Base-by-base conservation (phyloP, 2,329 filamentous ascomycete species). In the Lachnellula cervina region DNA sequence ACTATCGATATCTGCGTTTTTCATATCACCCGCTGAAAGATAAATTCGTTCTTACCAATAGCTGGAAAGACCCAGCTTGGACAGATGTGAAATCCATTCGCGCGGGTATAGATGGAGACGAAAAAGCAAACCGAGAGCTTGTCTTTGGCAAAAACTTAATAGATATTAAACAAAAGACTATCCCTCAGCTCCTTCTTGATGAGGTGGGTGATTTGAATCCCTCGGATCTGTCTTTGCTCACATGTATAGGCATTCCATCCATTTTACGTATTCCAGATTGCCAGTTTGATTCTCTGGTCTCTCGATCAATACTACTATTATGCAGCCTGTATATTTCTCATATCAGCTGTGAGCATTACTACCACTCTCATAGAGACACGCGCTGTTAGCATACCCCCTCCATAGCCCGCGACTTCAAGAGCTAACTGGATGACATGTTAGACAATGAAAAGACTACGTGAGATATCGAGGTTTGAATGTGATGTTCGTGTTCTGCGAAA, bases 261-360 rank as follows among this genome's bases (percentile, higher is more conserved):
- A 0, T 99, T 99, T 71, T 99, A 99, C 70, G 88, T 99, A 54
- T 99, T 99, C 69, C 94, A 99, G 73, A 87, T 97, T 66, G 93
- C 92, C 48, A 97, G 94, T 76, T 77, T 99, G 62, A 73, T 96
- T 42, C 82, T 99, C 3, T 99, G 94, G 94, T 97, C 93, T 9
- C 70, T 97, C 63, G 94, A 99, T 68, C 81, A 95, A 66, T 99
- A 99, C 71, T 99, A 97, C 70, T 99, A 97, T 74, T 99, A 99
- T 72, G 94, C 94, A 4, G 80, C 86, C 16, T 96, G 92, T 70
- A 99, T 99, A 65, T 96, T 99, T 65, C 69, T 93, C 58, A 97
- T 99, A 72, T 99, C 95, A 0, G 81, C 94, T 45, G 88, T 91
- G 64, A 97, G 93, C 71, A 97, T 99, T 66, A 82, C 84, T 4